Percentiles rank a stretch among this genome's conserved stretches.
Evolutionary conservation across 495 filamentous ascomycete species (phyloP).

Genomic region (Jackrogersella multiformis): DNA sequence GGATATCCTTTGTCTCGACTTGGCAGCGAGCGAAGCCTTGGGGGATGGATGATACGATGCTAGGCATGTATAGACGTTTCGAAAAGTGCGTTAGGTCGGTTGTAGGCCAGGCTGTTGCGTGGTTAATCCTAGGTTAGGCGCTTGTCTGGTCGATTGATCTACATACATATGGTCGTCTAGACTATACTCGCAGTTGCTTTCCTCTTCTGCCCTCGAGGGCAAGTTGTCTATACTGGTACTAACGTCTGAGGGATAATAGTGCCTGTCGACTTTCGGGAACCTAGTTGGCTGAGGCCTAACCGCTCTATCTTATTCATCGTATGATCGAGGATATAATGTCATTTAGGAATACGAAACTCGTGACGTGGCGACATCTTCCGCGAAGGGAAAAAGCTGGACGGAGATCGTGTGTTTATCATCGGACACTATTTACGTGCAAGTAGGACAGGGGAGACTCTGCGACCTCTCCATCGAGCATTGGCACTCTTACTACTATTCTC

Average conservation of each 20-base stretch:
- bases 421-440: too few species aligned
- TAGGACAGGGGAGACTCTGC: too few species aligned
- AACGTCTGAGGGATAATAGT: neutral
- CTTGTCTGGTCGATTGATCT: neutral
- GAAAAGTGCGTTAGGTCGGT: neutral
- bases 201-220: neutral
- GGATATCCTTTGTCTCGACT: neutral
- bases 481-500: too few species aligned
- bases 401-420: too few species aligned
- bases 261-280: neutral
- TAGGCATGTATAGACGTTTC: neutral
- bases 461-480: too few species aligned
- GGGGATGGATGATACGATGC: neutral
- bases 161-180: neutral
- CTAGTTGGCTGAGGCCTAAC: neutral
- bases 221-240: neutral
- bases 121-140: neutral
- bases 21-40: neutral
- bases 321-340: neutral
- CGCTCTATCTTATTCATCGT: neutral
- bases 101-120: neutral
- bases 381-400: too few species aligned
- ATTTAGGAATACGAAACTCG: too few species aligned
- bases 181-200: neutral
- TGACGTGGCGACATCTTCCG: too few species aligned